A percentile compares a stretch with the other conserved stretches of the same genome.
These are phyloP conservation scores for Calocybe indica DNA, from an alignment of 768 basidiomycete species.

Conservation along the genomic window DNA sequence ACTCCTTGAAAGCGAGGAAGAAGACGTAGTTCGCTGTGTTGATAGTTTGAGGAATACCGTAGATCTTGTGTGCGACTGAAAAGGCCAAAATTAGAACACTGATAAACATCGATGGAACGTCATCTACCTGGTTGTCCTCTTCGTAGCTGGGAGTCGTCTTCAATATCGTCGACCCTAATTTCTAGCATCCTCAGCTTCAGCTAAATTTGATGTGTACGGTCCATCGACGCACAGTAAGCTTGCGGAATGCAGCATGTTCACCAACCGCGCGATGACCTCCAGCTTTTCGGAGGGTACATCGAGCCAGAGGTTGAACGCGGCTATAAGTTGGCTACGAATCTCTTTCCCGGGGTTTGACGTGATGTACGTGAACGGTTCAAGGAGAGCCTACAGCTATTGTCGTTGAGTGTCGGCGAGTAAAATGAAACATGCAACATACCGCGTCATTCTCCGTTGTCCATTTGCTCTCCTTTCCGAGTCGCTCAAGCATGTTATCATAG, in stretches of 20 bases:
- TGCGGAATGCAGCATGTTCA: conserved; percentile 93
- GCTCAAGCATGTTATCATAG: conserved; percentile 35
- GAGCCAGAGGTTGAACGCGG: conserved; percentile 93
- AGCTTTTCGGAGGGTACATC: conserved; percentile 72
- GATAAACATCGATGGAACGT: not conserved
- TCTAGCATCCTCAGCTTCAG: not conserved
- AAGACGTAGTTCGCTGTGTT: conserved; percentile 97
- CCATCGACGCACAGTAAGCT: conserved; percentile 67
- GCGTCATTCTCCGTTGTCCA: conserved; percentile 31
- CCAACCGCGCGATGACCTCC: conserved; percentile 67
- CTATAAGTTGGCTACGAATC: conserved; percentile 79
- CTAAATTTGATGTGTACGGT: not conserved
- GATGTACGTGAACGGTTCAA: conserved; percentile 88
- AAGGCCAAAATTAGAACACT: not conserved
- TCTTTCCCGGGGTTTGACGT: conserved; percentile 88
- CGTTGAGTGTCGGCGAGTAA: too few relatives aligned
- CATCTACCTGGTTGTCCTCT: conserved; percentile 73
- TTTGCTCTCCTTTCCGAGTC: conserved; percentile 22
- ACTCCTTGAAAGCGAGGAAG: conserved; percentile 87
- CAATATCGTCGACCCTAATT: conserved; percentile 86
- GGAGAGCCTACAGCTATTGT: conserved; percentile 33
- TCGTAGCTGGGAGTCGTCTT: conserved; percentile 84
- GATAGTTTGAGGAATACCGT: conserved; percentile 94
- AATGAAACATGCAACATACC: conserved; percentile 13
- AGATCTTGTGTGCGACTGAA: conserved; percentile 89